These are phyloP conservation scores for Bipolaris oryzae DNA, from an alignment of 2,329 filamentous ascomycete species.

Conservation along the genomic window DNA sequence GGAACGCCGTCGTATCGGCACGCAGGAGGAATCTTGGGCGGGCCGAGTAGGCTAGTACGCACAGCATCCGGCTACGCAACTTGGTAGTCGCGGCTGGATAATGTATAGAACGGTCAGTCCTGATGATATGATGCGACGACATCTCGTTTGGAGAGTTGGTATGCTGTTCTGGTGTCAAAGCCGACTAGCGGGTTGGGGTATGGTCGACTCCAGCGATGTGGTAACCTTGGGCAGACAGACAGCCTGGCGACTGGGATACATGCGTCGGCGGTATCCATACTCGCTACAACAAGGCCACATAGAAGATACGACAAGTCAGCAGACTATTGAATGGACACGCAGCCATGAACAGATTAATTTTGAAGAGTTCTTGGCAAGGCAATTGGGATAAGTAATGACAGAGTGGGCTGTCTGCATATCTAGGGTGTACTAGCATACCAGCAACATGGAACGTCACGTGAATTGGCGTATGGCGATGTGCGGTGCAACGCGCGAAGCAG, in stretches of 20 bases:
- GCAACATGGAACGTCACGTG: conserved; percentile 5
- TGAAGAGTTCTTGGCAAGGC: not conserved
- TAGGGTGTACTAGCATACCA: not conserved
- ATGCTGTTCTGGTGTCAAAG: not conserved
- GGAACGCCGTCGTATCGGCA: not conserved
- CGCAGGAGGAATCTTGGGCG: not conserved
- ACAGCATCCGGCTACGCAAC: not conserved
- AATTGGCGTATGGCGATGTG: conserved; percentile 7
- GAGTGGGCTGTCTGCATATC: too few species aligned
- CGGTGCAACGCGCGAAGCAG: not conserved
- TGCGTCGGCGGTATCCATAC: not conserved
- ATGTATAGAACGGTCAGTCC: not conserved
- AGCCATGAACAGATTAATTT: not conserved
- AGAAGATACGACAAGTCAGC: not conserved
- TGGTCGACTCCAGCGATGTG: not conserved
- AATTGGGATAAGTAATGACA: not conserved
- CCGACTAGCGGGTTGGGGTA: not conserved
- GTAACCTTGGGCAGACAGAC: not conserved
- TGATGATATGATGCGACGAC: not conserved
- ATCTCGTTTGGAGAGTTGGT: not conserved
- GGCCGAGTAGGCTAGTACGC: not conserved
- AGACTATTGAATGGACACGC: not conserved
- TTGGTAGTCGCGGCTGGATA: not conserved
- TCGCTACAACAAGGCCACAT: not conserved
- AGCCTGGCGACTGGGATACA: not conserved